These are phyloP conservation scores for Fennellomyces sp. DNA, from an alignment of 371 early-diverging fungal species.

Conservation along the genomic window DNA sequence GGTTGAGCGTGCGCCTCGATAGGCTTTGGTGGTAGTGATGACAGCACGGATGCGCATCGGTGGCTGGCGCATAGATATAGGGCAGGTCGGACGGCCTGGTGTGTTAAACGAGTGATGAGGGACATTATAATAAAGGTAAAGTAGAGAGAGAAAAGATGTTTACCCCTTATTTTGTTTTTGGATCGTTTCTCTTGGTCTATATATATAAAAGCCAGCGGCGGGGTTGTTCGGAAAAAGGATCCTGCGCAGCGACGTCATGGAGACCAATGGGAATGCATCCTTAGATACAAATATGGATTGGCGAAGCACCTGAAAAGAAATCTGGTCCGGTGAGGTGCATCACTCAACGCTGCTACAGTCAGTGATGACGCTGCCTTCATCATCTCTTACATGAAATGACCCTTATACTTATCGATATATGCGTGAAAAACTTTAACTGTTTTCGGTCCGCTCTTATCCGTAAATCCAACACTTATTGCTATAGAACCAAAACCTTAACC, in stretches of 20 bases:
- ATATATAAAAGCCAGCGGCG: background rate
- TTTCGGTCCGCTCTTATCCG: background rate
- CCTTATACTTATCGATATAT: background rate
- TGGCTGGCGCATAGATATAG: background rate
- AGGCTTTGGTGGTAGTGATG: constrained; percentile 18
- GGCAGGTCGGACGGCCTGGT: background rate
- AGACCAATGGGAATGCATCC: background rate
- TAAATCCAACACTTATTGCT: too few species aligned
- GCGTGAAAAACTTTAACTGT: background rate
- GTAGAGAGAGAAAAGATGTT: background rate
- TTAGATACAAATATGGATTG: background rate
- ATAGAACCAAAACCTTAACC: too few species aligned
- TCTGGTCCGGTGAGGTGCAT: too few species aligned
- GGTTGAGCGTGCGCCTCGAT: background rate
- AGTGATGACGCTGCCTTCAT: background rate
- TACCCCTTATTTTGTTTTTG: background rate
- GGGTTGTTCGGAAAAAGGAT: background rate
- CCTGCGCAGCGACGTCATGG: constrained; percentile 1
- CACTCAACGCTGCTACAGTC: background rate
- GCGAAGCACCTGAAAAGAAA: background rate
- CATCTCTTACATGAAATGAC: background rate
- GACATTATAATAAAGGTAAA: background rate
- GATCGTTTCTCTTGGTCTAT: background rate
- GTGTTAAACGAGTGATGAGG: constrained; percentile 1
- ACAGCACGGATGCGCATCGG: constrained; percentile 26